Base-by-base conservation (phyloP, 2,329 filamentous ascomycete species). In the Epichloe gansuensis region DNA sequence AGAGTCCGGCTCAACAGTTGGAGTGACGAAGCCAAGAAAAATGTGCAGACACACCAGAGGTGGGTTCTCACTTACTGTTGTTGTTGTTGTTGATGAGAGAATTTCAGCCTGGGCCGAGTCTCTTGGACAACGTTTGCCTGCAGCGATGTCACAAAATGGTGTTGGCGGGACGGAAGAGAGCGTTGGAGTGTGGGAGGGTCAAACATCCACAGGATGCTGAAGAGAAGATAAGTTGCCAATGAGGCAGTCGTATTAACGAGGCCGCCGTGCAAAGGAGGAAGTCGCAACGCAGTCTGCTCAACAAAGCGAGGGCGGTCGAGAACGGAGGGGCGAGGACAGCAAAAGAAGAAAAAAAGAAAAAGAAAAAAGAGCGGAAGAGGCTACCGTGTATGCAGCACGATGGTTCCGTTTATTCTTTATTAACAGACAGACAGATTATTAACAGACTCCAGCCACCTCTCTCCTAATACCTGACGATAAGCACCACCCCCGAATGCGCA, bases 281-380 rank as follows among this genome's bases (percentile, higher is more conserved):
- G 53, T 54, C 53, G 50, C 53, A 50, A 54, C 50, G 23, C 53
- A 52, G 41, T 44, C 49, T 36, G 52, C 31, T 34, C 35, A 45
- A 5, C 15, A 44, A 43, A 43, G 39, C 17, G 23, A 47, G 6
- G 42, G 25, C 13, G 23, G 13, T 39, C 21, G 21, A 27, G 35
- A 39, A 47, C 17, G 21, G 21, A 23, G 42, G 42, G 42, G 31
- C 42, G 42, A 45, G 23, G n/a, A 42, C 11, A 13, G 21, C 11
- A 11, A 50, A 25, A 23, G 8, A 15, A 23, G 27, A 21, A 23
- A 11, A 7, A 17, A 35, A 31, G 4, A 41, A 12, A 49, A 49
- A 21, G 31, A 47, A 15, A 15, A 23, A 23, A 39, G 12, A 43
- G 12, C 25, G 12, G 21, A 36, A 23, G 27, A 12, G 9, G 23